phyloP scores from a whole-genome alignment of 345 rosid species.

The Arabidopsis arenosa region DNA sequence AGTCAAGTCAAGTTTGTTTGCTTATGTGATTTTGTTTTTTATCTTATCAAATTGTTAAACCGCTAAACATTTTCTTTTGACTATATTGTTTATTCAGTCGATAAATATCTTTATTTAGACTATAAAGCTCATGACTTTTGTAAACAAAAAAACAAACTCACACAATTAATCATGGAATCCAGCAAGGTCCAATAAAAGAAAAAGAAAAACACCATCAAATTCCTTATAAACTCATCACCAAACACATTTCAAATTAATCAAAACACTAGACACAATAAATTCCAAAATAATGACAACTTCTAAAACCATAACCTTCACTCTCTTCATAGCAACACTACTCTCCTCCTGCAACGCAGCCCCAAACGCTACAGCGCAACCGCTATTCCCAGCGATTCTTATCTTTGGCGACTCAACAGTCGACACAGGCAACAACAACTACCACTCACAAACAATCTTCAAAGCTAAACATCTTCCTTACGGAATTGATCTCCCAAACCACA shows the following conservation, averaged over 20 bases:
- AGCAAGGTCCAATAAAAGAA: background rate
- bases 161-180: background rate
- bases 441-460: background rate
- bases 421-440: slow-evolving; percentile 13
- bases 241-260: background rate
- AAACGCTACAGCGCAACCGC: background rate
- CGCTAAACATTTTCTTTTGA: background rate
- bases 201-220: background rate
- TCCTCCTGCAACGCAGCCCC: background rate
- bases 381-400: background rate
- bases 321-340: background rate
- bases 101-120: background rate
- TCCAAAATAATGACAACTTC: background rate
- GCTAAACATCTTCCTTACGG: background rate
- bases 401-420: slow-evolving; percentile 5
- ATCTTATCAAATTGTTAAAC: background rate
- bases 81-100: background rate
- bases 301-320: background rate
- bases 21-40: background rate
- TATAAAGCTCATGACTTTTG: background rate
- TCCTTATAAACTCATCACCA: background rate
- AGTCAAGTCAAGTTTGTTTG: slow-evolving; percentile 3
- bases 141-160: background rate
- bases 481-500: background rate
- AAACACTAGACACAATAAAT: background rate